Evolutionary conservation across 2,329 filamentous ascomycete species (phyloP).

Genomic region (Aspergillus quadrilineatus): DNA sequence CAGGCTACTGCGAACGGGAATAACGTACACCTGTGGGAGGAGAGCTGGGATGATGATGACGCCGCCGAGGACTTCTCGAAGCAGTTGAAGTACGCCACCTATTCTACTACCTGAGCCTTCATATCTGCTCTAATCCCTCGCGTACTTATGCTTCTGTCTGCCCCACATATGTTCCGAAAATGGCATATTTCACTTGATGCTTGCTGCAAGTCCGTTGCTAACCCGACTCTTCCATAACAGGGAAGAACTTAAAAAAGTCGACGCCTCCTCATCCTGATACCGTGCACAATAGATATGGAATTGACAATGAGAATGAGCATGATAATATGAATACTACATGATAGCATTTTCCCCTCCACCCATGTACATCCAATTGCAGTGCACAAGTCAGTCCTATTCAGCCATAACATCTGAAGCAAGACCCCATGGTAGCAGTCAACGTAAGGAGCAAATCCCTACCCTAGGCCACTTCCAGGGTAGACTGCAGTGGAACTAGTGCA

Average conservation of each 20-base stretch:
- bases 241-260: slow-evolving; percentile 90
- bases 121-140: neutral
- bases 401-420: too few relatives aligned
- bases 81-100: slow-evolving; percentile 75
- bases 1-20: slow-evolving; percentile 48
- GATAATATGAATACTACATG: neutral
- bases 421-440: too few relatives aligned
- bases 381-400: too few relatives aligned
- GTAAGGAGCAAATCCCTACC: too few relatives aligned
- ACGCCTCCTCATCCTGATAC: slow-evolving; percentile 68
- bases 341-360: neutral
- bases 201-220: neutral
- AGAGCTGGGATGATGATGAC: slow-evolving; percentile 99
- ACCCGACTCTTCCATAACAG: slow-evolving; percentile 20
- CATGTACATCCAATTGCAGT: neutral
- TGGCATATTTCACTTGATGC: neutral
- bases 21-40: slow-evolving; percentile 90
- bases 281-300: neutral
- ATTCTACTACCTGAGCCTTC: neutral
- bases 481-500: too few relatives aligned
- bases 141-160: neutral
- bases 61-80: slow-evolving; percentile 93
- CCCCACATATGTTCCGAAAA: neutral
- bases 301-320: neutral
- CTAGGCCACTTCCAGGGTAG: too few relatives aligned